Evolutionary conservation across 768 basidiomycete species (phyloP).

Genomic region (Trametes villosa): DNA sequence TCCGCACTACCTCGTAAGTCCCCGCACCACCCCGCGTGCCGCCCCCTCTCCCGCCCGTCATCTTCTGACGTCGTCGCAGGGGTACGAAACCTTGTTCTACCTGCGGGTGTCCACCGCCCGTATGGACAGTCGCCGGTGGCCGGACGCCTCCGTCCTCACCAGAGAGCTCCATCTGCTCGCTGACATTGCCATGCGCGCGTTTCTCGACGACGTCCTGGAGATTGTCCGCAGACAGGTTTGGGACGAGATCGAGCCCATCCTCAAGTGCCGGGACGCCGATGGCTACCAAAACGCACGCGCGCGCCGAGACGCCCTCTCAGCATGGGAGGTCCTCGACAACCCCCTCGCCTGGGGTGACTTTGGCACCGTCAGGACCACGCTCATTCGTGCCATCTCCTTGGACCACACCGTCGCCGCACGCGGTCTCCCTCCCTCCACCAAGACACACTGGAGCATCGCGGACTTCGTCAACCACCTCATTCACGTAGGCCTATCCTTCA

Average conservation of each 20-base stretch:
- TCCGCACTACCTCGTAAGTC: slow-evolving; percentile 3
- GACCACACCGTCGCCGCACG: background rate
- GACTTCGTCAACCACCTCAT: slow-evolving; percentile 1
- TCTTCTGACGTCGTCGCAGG: background rate
- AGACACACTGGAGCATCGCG: background rate
- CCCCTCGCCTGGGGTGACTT: background rate
- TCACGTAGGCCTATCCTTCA: background rate
- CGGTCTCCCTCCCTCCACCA: background rate
- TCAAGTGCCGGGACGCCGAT: background rate
- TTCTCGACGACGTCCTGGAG: background rate
- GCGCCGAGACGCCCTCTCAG: background rate
- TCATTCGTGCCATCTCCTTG: background rate
- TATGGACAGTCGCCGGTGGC: background rate
- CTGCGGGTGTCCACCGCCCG: background rate
- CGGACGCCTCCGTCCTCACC: background rate
- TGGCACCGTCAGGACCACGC: background rate
- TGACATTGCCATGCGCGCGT: background rate
- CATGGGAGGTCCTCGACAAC: background rate
- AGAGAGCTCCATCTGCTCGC: background rate
- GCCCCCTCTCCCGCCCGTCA: background rate
- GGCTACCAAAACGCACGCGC: background rate
- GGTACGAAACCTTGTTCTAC: slow-evolving; percentile 1
- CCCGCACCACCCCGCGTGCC: background rate
- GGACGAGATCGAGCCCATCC: background rate
- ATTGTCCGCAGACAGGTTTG: background rate